Conservation (phyloP, 768 basidiomycete genomes). For the Trametopsis cervina region DNA sequence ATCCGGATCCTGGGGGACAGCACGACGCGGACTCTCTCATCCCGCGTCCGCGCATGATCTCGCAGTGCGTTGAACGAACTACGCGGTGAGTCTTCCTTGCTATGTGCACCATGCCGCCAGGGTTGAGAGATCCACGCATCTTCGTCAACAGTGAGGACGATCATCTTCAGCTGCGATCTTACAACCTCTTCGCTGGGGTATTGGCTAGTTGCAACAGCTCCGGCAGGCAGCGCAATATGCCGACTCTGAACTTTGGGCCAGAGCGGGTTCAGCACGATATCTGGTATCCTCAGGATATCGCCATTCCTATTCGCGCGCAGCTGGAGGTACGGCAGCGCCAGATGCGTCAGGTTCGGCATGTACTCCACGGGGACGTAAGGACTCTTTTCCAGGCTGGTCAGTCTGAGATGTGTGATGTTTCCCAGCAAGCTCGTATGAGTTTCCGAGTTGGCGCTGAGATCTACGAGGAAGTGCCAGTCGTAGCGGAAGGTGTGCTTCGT, state of each 20-base stretch:
- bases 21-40: slow-evolving; percentile 15
- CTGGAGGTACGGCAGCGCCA: slow-evolving; percentile 20
- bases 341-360: slow-evolving; percentile 20
- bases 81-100: slow-evolving; percentile 10
- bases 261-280: slow-evolving; percentile 11
- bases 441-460: background rate
- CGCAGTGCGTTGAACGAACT: slow-evolving; percentile 13
- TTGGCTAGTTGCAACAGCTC: no score
- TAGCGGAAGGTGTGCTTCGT: slow-evolving; percentile 17
- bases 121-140: slow-evolving; percentile 15
- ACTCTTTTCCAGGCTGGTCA: slow-evolving; percentile 16
- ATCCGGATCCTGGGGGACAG: slow-evolving; percentile 11
- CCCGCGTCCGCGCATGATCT: slow-evolving; percentile 9
- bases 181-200: no score
- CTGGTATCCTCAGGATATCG: slow-evolving; percentile 14
- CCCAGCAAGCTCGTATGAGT: slow-evolving; percentile 8
- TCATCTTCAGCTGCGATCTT: slow-evolving; percentile 11
- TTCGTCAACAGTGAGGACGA: slow-evolving; percentile 20
- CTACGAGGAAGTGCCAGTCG: slow-evolving; percentile 18
- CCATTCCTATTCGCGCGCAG: slow-evolving; percentile 15
- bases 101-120: slow-evolving; percentile 12
- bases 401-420: slow-evolving; percentile 20
- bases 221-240: background rate
- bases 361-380: slow-evolving; percentile 18
- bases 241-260: background rate